Evolutionary conservation across 1,284 basidiomycete species (phyloP).

Genomic region (Microbotryum violaceum): DNA sequence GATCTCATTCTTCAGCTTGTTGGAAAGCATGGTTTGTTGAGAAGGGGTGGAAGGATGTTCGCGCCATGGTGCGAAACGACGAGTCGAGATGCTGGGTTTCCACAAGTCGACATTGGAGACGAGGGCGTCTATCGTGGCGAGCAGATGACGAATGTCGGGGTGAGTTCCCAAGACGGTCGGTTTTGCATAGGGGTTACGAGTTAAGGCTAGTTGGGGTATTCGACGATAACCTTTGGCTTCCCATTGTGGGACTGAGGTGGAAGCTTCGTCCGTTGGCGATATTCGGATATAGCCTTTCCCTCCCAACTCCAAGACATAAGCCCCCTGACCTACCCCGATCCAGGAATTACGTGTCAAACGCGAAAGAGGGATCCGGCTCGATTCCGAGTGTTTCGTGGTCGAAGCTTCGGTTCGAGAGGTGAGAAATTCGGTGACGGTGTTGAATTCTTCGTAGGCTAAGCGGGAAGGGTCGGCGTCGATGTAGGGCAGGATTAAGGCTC

Average conservation of each 20-base stretch:
- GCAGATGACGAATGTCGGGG: slow-evolving; percentile 50
- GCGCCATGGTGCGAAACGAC: slow-evolving; percentile 62
- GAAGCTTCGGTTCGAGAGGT: neutral
- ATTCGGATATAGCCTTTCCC: slow-evolving; percentile 67
- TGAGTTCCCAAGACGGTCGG: slow-evolving; percentile 46
- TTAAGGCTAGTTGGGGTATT: neutral
- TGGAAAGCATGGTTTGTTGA: slow-evolving; percentile 59
- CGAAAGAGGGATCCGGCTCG: neutral
- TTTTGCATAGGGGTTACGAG: neutral
- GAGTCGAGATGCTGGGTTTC: slow-evolving; percentile 2
- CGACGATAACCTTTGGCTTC: neutral
- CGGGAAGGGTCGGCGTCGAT: neutral
- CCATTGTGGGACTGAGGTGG: neutral
- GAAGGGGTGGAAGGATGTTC: slow-evolving; percentile 54
- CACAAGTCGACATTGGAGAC: slow-evolving; percentile 41
- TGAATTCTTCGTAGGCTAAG: slow-evolving; percentile 13
- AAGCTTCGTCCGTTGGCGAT: slow-evolving; percentile 4
- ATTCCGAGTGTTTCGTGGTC: neutral
- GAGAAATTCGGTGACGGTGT: slow-evolving; percentile 16
- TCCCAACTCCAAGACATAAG: slow-evolving; percentile 71
- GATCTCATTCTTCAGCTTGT: slow-evolving; percentile 46
- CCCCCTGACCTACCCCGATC: slow-evolving; percentile 70
- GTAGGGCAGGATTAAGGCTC: neutral
- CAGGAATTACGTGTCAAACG: slow-evolving; percentile 49
- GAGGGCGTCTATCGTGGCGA: slow-evolving; percentile 61